Percentiles rank a stretch among this genome's conserved stretches.
Conservation (phyloP, 306 rosid genomes). For the Cucumis sativus region Cucumber_9930_V3 NC_026658.2:10807501-10808000, state of each 20-base stretch:
- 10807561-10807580: slow-evolving; percentile 52
- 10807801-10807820: neutral
- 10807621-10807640: slow-evolving; percentile 96
- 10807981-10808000: neutral
- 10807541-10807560: slow-evolving; percentile 3
- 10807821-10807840: neutral
- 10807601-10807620: slow-evolving; percentile 89
- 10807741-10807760: slow-evolving; percentile 29
- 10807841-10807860: neutral
- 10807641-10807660: slow-evolving; percentile 95
- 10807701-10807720: slow-evolving; percentile 97
- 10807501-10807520: neutral
- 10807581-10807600: slow-evolving; percentile 74
- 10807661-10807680: slow-evolving; percentile 65
- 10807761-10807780: neutral
- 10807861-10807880: neutral
- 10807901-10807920: neutral
- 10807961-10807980: too few relatives aligned
- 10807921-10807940: too few relatives aligned
- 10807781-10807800: neutral
- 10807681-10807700: slow-evolving; percentile 76
- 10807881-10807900: neutral
- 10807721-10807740: slow-evolving; percentile 97
- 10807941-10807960: too few relatives aligned
- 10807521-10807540: neutral